Evolutionary conservation across 257 asterid genomes (phyloP), one percentile per base, ranked within the genome.

Genomic region (Capsicum baccatum): DNA sequence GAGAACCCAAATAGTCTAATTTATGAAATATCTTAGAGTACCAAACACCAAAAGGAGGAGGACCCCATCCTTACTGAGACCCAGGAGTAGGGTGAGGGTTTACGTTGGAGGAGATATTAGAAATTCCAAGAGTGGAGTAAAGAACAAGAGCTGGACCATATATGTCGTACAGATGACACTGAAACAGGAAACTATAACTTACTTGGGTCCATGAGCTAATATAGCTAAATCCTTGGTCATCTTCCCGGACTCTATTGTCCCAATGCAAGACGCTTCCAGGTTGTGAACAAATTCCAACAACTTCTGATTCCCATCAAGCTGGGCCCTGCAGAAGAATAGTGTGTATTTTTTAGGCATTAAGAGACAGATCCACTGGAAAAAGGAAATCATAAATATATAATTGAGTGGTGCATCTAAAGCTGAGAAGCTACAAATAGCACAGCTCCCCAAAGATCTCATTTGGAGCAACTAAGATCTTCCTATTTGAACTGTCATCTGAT

Each of bases 221-320:
- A 94, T 83, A 54, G 98, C 98, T 21, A 95, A 97, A 89, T 95
- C 98, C 90, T 95, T 95, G 6, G 99, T 95, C 99, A 95, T 95
- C 87, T 94, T 95, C 88, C 97, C 98, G 11, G 95, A 91, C 91
- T 94, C 97, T 58, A 95, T 97, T 9, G 97, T 93, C 86, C 89
- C 97, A 50, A 93, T 82, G 85, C 98, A 95, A 37, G 99, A 96
- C n/a, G 90, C 86, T 89, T 95, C 99, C 76, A 95, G 93, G 86
- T 91, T 88, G 88, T 86, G 97, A 81, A 92, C 88, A 90, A 95
- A 94, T 78, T 89, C 93, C 85, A 90, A 79, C 86, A 95, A 88
- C 90, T 89, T 88, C 73, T 89, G 92, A 84, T 95, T 91, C 68
- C 92, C 90, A 79, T 95, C 99, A 19, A 95, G 97, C 86, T 91